A percentile compares a stretch with the other conserved stretches of the same genome.
Evolutionary conservation across 257 asterid genomes (phyloP).

Genomic region (Lavandula angustifolia): DNA sequence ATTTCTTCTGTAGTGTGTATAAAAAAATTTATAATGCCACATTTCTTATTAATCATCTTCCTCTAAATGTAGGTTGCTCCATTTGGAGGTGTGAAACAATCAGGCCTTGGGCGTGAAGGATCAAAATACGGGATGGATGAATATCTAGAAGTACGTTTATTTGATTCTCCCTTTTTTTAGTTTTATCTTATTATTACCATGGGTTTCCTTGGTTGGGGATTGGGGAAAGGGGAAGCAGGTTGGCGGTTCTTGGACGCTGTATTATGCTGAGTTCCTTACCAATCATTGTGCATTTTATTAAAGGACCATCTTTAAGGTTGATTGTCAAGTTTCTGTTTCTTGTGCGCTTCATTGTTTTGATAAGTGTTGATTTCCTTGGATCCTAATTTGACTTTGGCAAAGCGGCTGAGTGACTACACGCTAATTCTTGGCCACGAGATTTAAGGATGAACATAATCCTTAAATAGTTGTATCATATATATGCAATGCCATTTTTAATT

Average conservation of each 20-base stretch:
- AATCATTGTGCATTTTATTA: not conserved
- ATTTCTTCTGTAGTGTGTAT: conserved; percentile 21
- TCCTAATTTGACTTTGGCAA: not conserved
- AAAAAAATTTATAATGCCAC: not conserved
- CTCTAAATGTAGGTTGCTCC: conserved; percentile 73
- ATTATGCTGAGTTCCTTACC: conserved; percentile 2
- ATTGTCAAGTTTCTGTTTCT: not conserved
- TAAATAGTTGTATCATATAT: too few species aligned
- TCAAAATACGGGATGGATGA: conserved; percentile 97
- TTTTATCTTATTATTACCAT: not conserved
- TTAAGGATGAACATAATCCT: not conserved
- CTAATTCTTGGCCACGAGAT: not conserved
- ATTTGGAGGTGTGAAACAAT: conserved; percentile 92
- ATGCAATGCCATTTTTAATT: not conserved
- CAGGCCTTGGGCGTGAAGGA: conserved; percentile 98
- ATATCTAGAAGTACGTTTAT: conserved; percentile 66
- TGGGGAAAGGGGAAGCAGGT: too few species aligned
- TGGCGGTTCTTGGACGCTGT: not conserved
- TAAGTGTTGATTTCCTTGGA: not conserved
- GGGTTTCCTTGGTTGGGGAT: not conserved
- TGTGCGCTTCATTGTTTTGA: not conserved
- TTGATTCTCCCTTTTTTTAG: not conserved
- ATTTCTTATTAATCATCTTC: conserved; percentile 20
- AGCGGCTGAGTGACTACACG: not conserved
- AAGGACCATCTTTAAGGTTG: not conserved